Percentiles rank a stretch among this genome's conserved stretches.
phyloP scores from a whole-genome alignment of 805 yeast species.

The Wickerhamiella vanderwaltii region DNA sequence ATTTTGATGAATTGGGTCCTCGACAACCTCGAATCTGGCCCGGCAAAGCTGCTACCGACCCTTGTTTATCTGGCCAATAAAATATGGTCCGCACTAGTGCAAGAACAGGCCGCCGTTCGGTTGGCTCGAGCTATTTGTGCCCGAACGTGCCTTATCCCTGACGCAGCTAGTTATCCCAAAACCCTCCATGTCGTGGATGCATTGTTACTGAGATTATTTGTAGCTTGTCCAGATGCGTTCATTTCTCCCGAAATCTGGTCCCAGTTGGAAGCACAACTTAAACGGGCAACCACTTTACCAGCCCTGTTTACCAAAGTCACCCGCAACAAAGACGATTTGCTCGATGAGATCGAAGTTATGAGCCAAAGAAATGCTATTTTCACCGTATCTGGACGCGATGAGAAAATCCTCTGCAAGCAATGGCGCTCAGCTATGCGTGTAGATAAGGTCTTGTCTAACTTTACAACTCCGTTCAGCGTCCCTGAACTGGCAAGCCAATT shows the following conservation, averaged over 20 bases:
- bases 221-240: constrained; percentile 12
- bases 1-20: constrained; percentile 54
- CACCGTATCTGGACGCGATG: constrained; percentile 8
- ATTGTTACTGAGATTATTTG: constrained; percentile 10
- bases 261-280: constrained; percentile 5
- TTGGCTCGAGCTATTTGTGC: constrained; percentile 3
- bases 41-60: constrained; percentile 30
- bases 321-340: neutral
- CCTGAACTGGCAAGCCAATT: constrained; percentile 15
- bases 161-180: neutral
- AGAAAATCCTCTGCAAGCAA: constrained; percentile 7
- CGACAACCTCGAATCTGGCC: constrained; percentile 34
- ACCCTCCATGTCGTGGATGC: constrained; percentile 7
- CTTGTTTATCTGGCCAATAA: constrained; percentile 43
- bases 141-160: neutral
- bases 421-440: constrained; percentile 15
- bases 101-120: neutral
- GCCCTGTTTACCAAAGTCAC: constrained; percentile 5
- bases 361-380: constrained; percentile 18
- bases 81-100: constrained; percentile 55
- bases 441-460: constrained; percentile 24
- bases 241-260: constrained; percentile 14
- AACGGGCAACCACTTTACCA: constrained; percentile 1
- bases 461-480: constrained; percentile 19
- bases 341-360: constrained; percentile 6